A percentile compares a stretch with the other conserved stretches of the same genome.
Conservation (phyloP, 805 yeast species). For the Blastobotrys americana region DNA sequence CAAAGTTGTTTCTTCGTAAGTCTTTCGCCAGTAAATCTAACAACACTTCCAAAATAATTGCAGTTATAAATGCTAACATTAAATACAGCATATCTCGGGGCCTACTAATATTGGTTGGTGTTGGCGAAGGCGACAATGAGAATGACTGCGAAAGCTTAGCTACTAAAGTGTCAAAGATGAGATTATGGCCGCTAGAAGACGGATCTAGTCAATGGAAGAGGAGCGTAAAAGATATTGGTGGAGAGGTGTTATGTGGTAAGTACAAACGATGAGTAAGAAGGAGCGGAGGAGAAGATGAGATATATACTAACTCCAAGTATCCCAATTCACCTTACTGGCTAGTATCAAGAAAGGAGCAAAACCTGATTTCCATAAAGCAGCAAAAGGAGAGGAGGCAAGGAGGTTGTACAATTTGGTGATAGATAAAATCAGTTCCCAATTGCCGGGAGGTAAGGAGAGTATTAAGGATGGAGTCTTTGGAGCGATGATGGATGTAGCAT, state of each 20-base stretch:
- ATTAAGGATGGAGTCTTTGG: slow-evolving; percentile 91
- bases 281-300: neutral
- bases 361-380: slow-evolving; percentile 92
- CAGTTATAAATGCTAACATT: no score
- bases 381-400: slow-evolving; percentile 58
- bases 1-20: slow-evolving; percentile 55
- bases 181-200: slow-evolving; percentile 68
- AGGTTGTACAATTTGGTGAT: slow-evolving; percentile 44
- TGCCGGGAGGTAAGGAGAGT: slow-evolving; percentile 44
- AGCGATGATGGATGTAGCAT: slow-evolving; percentile 91
- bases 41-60: neutral
- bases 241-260: slow-evolving; percentile 61
- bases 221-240: slow-evolving; percentile 54
- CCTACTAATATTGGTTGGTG: slow-evolving; percentile 74
- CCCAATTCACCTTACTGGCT: neutral
- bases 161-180: slow-evolving; percentile 54
- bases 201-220: slow-evolving; percentile 72
- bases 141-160: slow-evolving; percentile 68
- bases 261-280: slow-evolving; percentile 1
- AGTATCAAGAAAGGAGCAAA: slow-evolving; percentile 70
- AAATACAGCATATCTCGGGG: slow-evolving; percentile 54
- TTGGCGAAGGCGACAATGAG: slow-evolving; percentile 65
- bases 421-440: slow-evolving; percentile 21
- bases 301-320: neutral
- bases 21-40: slow-evolving; percentile 17